phyloP scores from a whole-genome alignment of 768 basidiomycete species.

The Hemileccinum rubropunctum region DNA sequence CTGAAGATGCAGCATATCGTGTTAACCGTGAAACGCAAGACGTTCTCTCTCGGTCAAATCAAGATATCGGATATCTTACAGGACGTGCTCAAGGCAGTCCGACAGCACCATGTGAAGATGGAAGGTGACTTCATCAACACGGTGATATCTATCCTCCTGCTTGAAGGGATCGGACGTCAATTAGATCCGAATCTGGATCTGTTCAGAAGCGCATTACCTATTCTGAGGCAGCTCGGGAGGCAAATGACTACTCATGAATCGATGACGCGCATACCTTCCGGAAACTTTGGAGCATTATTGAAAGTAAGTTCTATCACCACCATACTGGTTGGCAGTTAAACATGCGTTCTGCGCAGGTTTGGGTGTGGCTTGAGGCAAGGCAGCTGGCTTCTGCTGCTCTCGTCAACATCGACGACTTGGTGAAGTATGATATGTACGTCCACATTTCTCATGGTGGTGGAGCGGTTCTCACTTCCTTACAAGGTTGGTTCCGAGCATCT shows the following conservation, averaged over 20 bases:
- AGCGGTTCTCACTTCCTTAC: conserved; percentile 12
- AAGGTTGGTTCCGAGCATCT: conserved; percentile 55
- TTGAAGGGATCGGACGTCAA: conserved; percentile 95
- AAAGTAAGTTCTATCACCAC: conserved; percentile 56
- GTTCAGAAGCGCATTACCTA: conserved; percentile 94
- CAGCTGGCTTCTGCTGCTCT: conserved; percentile 79
- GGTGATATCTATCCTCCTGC: conserved; percentile 85
- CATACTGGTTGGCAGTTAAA: neutral
- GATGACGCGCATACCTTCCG: conserved; percentile 57
- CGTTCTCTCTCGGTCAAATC: conserved; percentile 95
- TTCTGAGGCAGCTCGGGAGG: conserved; percentile 84
- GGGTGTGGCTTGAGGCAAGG: conserved; percentile 92
- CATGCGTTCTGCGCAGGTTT: conserved; percentile 51
- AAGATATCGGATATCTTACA: conserved; percentile 92
- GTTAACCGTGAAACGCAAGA: conserved; percentile 90
- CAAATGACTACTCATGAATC: conserved; percentile 82
- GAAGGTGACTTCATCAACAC: conserved; percentile 99
- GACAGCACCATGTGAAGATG: conserved; percentile 95
- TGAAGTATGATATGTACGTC: conserved; percentile 84
- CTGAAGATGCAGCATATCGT: conserved; percentile 97
- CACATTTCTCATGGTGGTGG: neutral
- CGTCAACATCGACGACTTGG: conserved; percentile 77
- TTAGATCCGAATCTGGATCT: conserved; percentile 90
- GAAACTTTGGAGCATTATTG: conserved; percentile 79
- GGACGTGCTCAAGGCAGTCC: conserved; percentile 82